Evolutionary conservation across 805 yeast species (phyloP).

Genomic region (Nakazawaea wickerhamii): DNA sequence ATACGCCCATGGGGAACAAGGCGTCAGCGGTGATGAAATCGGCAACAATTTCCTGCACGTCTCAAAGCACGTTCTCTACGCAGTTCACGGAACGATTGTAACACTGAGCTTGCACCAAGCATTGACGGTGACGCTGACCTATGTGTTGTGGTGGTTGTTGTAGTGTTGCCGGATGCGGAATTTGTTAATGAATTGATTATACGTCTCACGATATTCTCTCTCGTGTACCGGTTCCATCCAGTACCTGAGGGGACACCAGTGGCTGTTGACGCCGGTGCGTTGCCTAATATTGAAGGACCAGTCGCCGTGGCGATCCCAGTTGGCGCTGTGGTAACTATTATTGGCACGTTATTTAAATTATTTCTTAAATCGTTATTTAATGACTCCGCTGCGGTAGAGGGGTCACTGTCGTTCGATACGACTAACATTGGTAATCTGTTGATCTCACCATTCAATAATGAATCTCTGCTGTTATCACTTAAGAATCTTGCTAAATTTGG

Average conservation of each 20-base stretch:
- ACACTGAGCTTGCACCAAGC: background rate
- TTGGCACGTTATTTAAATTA: slow-evolving; percentile 12
- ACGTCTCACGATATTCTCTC: slow-evolving; percentile 11
- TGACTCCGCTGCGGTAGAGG: slow-evolving; percentile 12
- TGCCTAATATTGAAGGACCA: background rate
- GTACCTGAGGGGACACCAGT: background rate
- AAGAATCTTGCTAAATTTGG: slow-evolving; percentile 32
- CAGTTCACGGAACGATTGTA: background rate
- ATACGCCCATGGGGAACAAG: slow-evolving; percentile 42
- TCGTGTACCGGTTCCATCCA: slow-evolving; percentile 1
- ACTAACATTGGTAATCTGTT: slow-evolving; percentile 26
- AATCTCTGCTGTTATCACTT: slow-evolving; percentile 23
- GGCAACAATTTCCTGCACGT: background rate
- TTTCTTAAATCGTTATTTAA: slow-evolving; percentile 14
- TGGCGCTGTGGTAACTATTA: slow-evolving; percentile 15
- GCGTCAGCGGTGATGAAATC: slow-evolving; percentile 12
- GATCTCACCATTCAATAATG: slow-evolving; percentile 23
- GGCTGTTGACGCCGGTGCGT: background rate
- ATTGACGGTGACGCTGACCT: background rate
- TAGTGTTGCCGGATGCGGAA: background rate
- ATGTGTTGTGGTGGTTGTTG: background rate
- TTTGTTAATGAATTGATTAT: slow-evolving; percentile 11
- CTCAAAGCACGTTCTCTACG: background rate
- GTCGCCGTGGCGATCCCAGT: slow-evolving; percentile 3
- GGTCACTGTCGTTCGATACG: slow-evolving; percentile 24